A percentile compares a stretch with the other conserved stretches of the same genome.
These are phyloP conservation scores for Leccinum truebloodii DNA, from an alignment of 768 basidiomycete species.

Conservation along the genomic window DNA sequence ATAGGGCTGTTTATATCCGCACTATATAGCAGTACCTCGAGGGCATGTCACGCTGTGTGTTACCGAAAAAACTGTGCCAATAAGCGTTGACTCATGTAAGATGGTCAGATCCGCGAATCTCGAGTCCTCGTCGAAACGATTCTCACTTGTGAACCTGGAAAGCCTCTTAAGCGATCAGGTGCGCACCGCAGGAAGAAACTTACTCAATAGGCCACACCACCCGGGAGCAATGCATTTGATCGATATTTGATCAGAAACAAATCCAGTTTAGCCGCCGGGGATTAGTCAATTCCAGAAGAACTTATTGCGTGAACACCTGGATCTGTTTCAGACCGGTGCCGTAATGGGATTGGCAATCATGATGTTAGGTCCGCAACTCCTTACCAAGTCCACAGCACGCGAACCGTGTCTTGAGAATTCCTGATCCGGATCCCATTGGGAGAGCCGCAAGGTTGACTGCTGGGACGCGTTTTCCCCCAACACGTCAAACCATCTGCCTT, in stretches of 20 bases:
- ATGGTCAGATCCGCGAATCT: slow-evolving; percentile 36
- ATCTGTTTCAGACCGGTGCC: slow-evolving; percentile 32
- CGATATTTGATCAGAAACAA: slow-evolving; percentile 32
- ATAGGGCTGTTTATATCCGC: slow-evolving; percentile 35
- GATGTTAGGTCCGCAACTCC: slow-evolving; percentile 16
- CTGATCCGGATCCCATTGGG: slow-evolving; percentile 12
- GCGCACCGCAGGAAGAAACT: slow-evolving; percentile 24
- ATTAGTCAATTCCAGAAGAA: slow-evolving; percentile 32
- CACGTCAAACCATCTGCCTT: slow-evolving; percentile 16
- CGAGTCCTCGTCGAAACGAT: slow-evolving; percentile 22
- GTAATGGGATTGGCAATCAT: slow-evolving; percentile 39
- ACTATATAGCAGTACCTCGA: slow-evolving; percentile 33
- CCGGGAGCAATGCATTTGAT: slow-evolving; percentile 30
- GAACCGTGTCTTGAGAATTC: slow-evolving; percentile 8
- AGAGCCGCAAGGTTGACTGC: slow-evolving; percentile 22
- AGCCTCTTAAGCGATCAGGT: slow-evolving; percentile 33
- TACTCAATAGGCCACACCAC: slow-evolving; percentile 32
- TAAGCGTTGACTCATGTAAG: slow-evolving; percentile 25
- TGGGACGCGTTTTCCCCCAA: slow-evolving; percentile 9
- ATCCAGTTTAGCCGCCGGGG: slow-evolving; percentile 30
- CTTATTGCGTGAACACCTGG: slow-evolving; percentile 20
- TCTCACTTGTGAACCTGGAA: slow-evolving; percentile 32
- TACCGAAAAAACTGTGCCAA: slow-evolving; percentile 22
- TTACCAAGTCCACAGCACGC: slow-evolving; percentile 13
- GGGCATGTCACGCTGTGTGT: slow-evolving; percentile 31